Percentiles rank a stretch among this genome's conserved stretches.
phyloP scores from a whole-genome alignment of 768 basidiomycete genomes.

The Podaxis mareebaensis region DNA sequence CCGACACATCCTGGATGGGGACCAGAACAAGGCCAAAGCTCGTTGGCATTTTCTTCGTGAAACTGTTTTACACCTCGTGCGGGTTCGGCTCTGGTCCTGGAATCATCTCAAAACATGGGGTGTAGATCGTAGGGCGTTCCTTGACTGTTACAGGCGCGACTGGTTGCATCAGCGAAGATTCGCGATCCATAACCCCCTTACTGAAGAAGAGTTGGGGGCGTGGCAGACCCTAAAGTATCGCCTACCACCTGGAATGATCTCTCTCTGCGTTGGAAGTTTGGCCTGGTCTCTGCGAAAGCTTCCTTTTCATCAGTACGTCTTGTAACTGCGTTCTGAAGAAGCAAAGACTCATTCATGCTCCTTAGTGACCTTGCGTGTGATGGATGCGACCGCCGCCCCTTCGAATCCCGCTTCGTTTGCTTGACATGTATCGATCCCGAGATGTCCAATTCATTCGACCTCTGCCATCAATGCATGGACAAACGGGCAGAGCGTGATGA shows the following conservation, averaged over 20 bases:
- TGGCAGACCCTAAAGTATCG: slow-evolving; percentile 26
- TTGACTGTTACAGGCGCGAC: slow-evolving; percentile 28
- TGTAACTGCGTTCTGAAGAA: not conserved
- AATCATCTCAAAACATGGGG: slow-evolving; percentile 23
- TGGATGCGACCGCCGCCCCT: slow-evolving; percentile 30
- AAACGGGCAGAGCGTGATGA: not conserved
- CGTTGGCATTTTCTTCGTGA: slow-evolving; percentile 17
- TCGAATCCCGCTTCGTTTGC: slow-evolving; percentile 31
- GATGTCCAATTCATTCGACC: slow-evolving; percentile 22
- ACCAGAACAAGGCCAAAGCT: slow-evolving; percentile 13
- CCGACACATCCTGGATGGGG: slow-evolving; percentile 27
- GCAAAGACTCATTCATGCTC: too few species aligned
- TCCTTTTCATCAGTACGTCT: slow-evolving; percentile 34
- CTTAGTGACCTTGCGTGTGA: slow-evolving; percentile 30
- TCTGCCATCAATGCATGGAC: slow-evolving; percentile 2
- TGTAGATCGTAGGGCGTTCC: slow-evolving; percentile 30
- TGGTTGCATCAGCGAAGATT: slow-evolving; percentile 28
- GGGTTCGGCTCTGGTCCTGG: not conserved
- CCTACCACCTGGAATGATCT: slow-evolving; percentile 33
- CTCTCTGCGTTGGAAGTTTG: slow-evolving; percentile 32
- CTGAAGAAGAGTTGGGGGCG: slow-evolving; percentile 27
- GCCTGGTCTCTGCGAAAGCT: slow-evolving; percentile 34
- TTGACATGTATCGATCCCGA: slow-evolving; percentile 35
- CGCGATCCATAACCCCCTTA: slow-evolving; percentile 25
- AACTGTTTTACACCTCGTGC: slow-evolving; percentile 8